Evolutionary conservation across 176 grass and related monocot species (phyloP).

Genomic region (Hordeum vulgare): DNA sequence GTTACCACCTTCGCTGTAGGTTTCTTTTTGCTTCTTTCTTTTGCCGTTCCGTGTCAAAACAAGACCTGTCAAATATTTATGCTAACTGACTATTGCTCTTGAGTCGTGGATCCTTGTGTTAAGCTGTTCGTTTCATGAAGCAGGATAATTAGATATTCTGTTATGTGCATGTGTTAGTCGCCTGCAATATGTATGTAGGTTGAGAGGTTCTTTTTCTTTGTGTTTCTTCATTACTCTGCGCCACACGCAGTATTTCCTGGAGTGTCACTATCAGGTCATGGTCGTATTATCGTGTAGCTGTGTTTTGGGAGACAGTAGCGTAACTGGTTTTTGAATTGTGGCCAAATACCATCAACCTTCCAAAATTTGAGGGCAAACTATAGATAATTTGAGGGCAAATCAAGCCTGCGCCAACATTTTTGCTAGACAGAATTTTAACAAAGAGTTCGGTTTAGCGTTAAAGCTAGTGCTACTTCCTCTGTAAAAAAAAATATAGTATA

Average conservation of each 20-base stretch:
- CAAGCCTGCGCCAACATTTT: no score
- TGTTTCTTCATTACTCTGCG: not conserved
- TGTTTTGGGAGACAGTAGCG: no score
- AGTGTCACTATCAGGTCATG: not conserved
- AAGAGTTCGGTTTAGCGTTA: no score
- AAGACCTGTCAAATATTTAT: conserved; percentile 11
- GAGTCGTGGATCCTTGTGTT: conserved; percentile 14
- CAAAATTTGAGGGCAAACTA: no score
- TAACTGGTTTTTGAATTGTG: no score
- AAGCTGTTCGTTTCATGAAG: conserved; percentile 2
- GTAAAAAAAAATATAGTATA: no score
- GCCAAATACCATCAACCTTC: no score
- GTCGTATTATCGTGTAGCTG: no score
- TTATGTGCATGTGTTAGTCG: not conserved
- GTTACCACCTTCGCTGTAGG: conserved; percentile 40
- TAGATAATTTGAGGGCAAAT: no score
- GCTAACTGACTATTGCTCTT: conserved; percentile 35
- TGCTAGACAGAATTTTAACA: no score
- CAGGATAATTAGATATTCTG: conserved; percentile 10
- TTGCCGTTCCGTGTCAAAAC: conserved; percentile 45
- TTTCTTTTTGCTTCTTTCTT: conserved; percentile 30
- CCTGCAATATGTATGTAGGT: not conserved
- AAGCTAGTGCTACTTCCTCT: no score
- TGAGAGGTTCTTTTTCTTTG: not conserved
- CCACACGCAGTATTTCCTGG: not conserved